Evolutionary conservation across 2,329 filamentous ascomycete species (phyloP).

Genomic region (Coniochaeta sp.): DNA sequence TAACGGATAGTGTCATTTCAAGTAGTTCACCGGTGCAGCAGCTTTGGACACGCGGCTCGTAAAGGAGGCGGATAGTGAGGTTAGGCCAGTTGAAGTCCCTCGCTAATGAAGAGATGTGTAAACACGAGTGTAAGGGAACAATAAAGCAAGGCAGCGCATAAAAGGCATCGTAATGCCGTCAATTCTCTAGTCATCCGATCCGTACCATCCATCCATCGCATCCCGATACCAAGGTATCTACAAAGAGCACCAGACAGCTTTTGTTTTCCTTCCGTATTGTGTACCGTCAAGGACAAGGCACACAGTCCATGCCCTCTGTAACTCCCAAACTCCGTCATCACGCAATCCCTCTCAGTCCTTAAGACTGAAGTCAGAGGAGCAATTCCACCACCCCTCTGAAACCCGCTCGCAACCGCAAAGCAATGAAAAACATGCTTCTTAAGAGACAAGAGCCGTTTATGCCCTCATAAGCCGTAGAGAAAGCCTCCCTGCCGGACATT

Average conservation of each 20-base stretch:
- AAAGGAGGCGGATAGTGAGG: no score
- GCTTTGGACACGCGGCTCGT: no score
- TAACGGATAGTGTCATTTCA: no score
- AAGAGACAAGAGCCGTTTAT: not conserved
- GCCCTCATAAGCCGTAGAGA: not conserved
- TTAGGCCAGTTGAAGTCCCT: no score
- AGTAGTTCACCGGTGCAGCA: no score
- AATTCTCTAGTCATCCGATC: not conserved
- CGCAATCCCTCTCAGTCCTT: not conserved
- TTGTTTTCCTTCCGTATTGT: not conserved
- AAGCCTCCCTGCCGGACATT: not conserved
- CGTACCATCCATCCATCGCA: not conserved
- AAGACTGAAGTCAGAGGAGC: not conserved
- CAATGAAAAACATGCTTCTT: not conserved
- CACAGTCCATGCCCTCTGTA: not conserved
- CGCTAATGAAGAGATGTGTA: no score
- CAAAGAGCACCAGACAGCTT: slow-evolving; percentile 1
- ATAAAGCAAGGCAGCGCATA: no score
- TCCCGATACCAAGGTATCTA: slow-evolving; percentile 1
- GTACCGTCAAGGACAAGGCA: not conserved
- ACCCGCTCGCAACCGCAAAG: not conserved
- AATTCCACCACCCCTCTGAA: not conserved
- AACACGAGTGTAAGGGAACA: no score
- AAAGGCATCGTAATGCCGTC: not conserved
- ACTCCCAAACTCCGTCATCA: not conserved